A percentile compares a stretch with the other conserved stretches of the same genome.
phyloP scores from a whole-genome alignment of 2,329 filamentous ascomycete genomes.

The Drechslerella dactyloides region DNA sequence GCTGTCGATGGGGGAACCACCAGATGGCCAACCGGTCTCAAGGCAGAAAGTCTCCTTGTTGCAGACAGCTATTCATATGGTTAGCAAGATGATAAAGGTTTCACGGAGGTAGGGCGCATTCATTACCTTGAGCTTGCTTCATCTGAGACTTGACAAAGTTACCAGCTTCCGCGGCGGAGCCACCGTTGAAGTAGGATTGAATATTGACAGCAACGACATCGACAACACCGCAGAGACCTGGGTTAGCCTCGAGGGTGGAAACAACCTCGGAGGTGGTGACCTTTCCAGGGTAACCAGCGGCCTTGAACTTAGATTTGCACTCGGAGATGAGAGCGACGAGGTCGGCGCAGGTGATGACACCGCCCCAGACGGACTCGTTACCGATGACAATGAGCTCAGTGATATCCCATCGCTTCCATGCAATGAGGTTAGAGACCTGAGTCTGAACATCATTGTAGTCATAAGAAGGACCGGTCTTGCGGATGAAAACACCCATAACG shows the following conservation, averaged over 20 bases:
- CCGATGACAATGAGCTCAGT: conserved; percentile 83
- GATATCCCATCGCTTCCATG: conserved; percentile 75
- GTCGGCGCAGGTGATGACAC: conserved; percentile 68
- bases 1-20: conserved; percentile 72
- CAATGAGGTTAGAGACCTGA: conserved; percentile 75
- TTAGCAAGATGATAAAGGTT: conserved; percentile 1
- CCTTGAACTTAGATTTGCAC: conserved; percentile 68
- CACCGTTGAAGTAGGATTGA: conserved; percentile 90
- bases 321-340: conserved; percentile 74
- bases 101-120: not conserved
- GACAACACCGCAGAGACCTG: conserved; percentile 72
- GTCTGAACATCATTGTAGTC: conserved; percentile 64
- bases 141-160: conserved; percentile 77
- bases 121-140: conserved; percentile 67
- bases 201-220: conserved; percentile 86
- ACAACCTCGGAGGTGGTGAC: conserved; percentile 88
- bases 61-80: conserved; percentile 64
- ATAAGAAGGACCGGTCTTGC: conserved; percentile 63
- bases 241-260: conserved; percentile 72
- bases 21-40: conserved; percentile 87
- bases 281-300: conserved; percentile 72
- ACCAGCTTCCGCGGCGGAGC: conserved; percentile 72
- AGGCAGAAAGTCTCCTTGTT: conserved; percentile 77
- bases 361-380: conserved; percentile 87
- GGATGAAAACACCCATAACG: conserved; percentile 88